Evolutionary conservation across 495 filamentous ascomycete genomes (phyloP).

Genomic region (Penicillium argentinense): DNA sequence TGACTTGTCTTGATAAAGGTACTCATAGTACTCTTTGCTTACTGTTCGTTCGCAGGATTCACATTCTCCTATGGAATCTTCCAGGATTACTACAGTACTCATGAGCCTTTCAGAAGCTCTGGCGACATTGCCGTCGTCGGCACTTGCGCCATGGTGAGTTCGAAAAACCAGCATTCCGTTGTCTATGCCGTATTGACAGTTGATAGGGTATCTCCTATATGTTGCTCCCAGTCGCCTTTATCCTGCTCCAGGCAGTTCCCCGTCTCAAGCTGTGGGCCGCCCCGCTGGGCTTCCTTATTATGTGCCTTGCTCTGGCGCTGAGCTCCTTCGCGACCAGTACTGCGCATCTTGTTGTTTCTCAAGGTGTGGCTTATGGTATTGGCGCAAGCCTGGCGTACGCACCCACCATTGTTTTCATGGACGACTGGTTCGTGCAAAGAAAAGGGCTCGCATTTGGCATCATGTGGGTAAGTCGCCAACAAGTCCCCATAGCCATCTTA

Average conservation of each 20-base stretch:
- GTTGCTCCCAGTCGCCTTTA: slow-evolving; percentile 44
- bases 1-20: neutral
- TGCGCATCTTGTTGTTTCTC: slow-evolving; percentile 47
- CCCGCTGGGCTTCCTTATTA: slow-evolving; percentile 42
- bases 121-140: slow-evolving; percentile 43
- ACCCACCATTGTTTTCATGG: slow-evolving; percentile 48
- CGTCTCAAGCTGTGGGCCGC: slow-evolving; percentile 34
- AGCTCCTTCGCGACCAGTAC: slow-evolving; percentile 47
- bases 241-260: slow-evolving; percentile 40
- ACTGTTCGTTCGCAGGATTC: slow-evolving; percentile 49
- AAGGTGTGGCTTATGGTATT: slow-evolving; percentile 51
- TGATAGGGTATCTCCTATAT: slow-evolving; percentile 52
- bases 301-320: slow-evolving; percentile 37
- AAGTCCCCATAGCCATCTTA: neutral
- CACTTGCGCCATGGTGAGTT: slow-evolving; percentile 42
- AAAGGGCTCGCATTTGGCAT: slow-evolving; percentile 52
- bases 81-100: slow-evolving; percentile 54
- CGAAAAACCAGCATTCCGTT: no score
- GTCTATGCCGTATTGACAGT: neutral
- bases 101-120: slow-evolving; percentile 47
- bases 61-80: slow-evolving; percentile 63
- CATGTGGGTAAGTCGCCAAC: slow-evolving; percentile 40
- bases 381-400: slow-evolving; percentile 46
- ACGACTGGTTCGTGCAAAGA: slow-evolving; percentile 54
- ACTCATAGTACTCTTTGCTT: no score